Conservation (phyloP, 305 asterid species). For the Lippia alba region DNA sequence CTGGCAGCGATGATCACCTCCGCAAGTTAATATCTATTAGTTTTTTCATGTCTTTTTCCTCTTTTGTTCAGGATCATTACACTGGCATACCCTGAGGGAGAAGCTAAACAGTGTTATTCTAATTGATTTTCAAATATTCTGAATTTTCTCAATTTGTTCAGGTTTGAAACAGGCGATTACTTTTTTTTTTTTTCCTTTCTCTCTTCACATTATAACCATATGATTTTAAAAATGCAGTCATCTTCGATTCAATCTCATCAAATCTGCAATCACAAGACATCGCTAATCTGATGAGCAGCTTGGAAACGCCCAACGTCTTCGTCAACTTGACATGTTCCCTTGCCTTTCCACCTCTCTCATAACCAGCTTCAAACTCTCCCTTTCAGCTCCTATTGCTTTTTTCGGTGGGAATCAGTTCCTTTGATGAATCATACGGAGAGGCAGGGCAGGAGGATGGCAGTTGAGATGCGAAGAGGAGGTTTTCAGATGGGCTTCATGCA, state of each 20-base stretch:
- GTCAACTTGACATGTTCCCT: conserved; percentile 98
- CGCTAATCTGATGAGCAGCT: conserved; percentile 37
- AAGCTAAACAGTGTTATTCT: too few species aligned
- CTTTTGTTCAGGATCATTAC: too few species aligned
- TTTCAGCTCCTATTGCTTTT: conserved; percentile 38
- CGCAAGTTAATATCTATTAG: conserved; percentile 66
- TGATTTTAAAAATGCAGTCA: conserved; percentile 68
- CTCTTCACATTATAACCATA: conserved; percentile 92
- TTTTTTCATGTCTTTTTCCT: neutral
- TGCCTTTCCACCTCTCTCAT: conserved; percentile 98
- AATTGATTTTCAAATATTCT: neutral
- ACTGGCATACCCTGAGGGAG: too few species aligned
- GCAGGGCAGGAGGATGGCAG: too few species aligned
- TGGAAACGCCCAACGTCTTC: conserved; percentile 91
- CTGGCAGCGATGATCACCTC: conserved; percentile 96
- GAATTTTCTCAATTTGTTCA: conserved; percentile 26
- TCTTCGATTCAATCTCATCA: conserved; percentile 87
- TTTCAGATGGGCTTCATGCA: too few species aligned
- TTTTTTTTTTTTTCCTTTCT: too few species aligned
- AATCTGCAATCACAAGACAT: conserved; percentile 55
- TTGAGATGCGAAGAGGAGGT: too few species aligned
- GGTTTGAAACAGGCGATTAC: too few species aligned
- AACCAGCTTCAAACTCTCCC: too few species aligned
- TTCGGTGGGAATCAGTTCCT: too few species aligned
- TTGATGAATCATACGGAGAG: too few species aligned